Conservation (phyloP, 495 filamentous ascomycete genomes). For the Penicillium dipodomyicola region DNA sequence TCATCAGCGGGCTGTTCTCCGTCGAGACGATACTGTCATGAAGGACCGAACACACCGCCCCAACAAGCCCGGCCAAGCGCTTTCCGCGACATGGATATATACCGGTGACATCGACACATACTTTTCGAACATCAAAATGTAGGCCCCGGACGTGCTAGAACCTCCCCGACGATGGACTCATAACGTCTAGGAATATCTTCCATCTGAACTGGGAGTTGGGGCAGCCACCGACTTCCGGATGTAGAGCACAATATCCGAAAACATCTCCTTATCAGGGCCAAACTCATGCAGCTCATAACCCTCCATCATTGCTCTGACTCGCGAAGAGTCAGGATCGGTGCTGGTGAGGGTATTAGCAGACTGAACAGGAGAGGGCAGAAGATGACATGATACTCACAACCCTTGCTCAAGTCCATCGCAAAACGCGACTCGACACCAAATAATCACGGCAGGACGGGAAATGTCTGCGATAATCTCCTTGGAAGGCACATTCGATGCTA, state of each 20-base stretch:
- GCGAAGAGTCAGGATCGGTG: conserved; percentile 14
- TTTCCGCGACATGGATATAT: too few relatives aligned
- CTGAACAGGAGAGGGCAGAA: background rate
- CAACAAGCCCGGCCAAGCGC: too few relatives aligned
- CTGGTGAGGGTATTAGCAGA: conserved; percentile 1
- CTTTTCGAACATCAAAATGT: too few relatives aligned
- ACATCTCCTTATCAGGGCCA: conserved; percentile 9
- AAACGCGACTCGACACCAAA: conserved; percentile 24
- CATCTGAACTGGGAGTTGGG: background rate
- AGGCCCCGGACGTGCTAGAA: too few relatives aligned
- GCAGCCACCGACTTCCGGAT: conserved; percentile 9
- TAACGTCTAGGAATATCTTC: background rate
- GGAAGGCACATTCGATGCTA: conserved; percentile 27
- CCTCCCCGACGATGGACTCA: too few relatives aligned
- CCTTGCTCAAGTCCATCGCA: conserved; percentile 7
- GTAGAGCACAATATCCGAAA: conserved; percentile 15
- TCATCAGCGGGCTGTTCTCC: too few relatives aligned
- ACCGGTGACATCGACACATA: too few relatives aligned
- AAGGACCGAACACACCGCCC: too few relatives aligned
- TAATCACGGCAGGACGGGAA: conserved; percentile 31
- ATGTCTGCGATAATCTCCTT: conserved; percentile 36
- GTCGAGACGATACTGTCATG: too few relatives aligned
- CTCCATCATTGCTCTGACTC: conserved; percentile 19
- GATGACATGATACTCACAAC: background rate
- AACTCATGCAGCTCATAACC: conserved; percentile 18